These are phyloP conservation scores for Cymbopogon flexuosus DNA, from an alignment of 202 grass and related monocot species.

Conservation along the genomic window DNA sequence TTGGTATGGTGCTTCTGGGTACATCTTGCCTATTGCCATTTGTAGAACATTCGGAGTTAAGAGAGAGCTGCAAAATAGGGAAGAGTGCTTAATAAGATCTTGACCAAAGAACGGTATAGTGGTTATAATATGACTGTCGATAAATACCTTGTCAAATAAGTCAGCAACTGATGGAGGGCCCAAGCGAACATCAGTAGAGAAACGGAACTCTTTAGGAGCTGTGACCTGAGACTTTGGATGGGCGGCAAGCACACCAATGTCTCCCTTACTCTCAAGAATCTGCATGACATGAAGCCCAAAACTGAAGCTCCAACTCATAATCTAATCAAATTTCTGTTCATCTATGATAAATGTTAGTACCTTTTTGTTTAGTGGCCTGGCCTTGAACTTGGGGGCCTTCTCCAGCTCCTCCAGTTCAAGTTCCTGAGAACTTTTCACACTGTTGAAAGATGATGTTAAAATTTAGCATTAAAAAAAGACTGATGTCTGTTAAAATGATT, in stretches of 20 bases:
- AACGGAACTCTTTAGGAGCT: constrained; percentile 69
- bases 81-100: neutral
- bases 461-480: neutral
- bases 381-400: constrained; percentile 88
- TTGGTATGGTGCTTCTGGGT: constrained; percentile 54
- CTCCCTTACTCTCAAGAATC: constrained; percentile 84
- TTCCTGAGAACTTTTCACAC: constrained; percentile 84
- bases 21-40: constrained; percentile 45
- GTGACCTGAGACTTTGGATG: constrained; percentile 55
- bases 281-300: constrained; percentile 35
- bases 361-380: constrained; percentile 82
- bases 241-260: constrained; percentile 40
- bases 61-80: constrained; percentile 66
- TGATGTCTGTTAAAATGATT: neutral
- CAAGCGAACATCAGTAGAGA: constrained; percentile 64
- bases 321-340: constrained; percentile 1
- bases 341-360: constrained; percentile 16
- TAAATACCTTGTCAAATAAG: constrained; percentile 70
- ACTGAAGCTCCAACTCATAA: constrained; percentile 10
- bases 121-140: neutral
- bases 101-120: neutral
- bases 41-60: constrained; percentile 66
- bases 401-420: constrained; percentile 81
- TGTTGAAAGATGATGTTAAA: constrained; percentile 35
- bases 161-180: constrained; percentile 62